Evolutionary conservation across 2,329 filamentous ascomycete genomes (phyloP).

Genomic region (Aspergillus sp.): DNA sequence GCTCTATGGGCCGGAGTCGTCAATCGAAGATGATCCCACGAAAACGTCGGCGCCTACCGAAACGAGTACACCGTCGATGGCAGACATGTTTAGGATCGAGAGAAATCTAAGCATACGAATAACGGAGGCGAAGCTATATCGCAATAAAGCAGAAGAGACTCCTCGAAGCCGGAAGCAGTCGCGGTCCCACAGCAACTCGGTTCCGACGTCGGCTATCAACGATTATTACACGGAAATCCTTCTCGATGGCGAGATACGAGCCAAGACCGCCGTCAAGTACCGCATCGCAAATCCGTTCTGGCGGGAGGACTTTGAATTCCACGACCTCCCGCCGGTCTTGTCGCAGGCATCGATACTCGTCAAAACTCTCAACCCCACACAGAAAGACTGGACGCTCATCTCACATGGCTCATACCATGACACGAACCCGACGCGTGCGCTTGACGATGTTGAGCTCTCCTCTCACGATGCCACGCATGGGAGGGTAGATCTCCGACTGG

Average conservation of each 20-base stretch:
- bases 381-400: constrained; percentile 52
- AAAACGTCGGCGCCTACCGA: constrained; percentile 27
- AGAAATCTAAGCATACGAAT: constrained; percentile 59
- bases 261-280: constrained; percentile 49
- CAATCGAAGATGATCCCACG: constrained; percentile 44
- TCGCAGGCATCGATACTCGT: constrained; percentile 48
- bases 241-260: constrained; percentile 49
- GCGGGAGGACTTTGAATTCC: constrained; percentile 50
- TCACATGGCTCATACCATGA: constrained; percentile 47
- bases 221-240: constrained; percentile 51
- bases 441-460: constrained; percentile 49
- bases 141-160: constrained; percentile 30
- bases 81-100: constrained; percentile 67
- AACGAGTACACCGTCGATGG: constrained; percentile 36
- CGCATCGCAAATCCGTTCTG: constrained; percentile 49
- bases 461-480: constrained; percentile 48
- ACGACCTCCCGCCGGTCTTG: constrained; percentile 48
- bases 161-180: constrained; percentile 35
- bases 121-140: constrained; percentile 60
- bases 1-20: constrained; percentile 68
- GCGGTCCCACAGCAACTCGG: constrained; percentile 28
- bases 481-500: constrained; percentile 76
- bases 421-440: constrained; percentile 37
- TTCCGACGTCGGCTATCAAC: constrained; percentile 30
- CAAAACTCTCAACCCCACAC: constrained; percentile 47